Conservation (phyloP, 163 green algal species). For the Scenedesmus sp. region DNA sequence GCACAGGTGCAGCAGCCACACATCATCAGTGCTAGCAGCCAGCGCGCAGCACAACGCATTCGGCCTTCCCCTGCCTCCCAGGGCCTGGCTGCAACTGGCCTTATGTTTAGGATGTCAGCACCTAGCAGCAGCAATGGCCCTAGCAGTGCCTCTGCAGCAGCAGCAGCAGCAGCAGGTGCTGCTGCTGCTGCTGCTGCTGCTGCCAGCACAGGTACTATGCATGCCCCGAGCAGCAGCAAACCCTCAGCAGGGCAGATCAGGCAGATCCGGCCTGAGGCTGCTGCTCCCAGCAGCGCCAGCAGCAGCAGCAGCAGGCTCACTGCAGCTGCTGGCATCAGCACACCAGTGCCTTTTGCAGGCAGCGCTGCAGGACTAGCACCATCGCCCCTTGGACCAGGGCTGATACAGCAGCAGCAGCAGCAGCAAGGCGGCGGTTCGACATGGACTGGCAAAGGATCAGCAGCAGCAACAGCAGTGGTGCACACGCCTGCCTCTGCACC, state of each 20-base stretch:
- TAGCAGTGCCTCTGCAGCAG: not conserved
- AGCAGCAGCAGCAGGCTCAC: conserved; percentile 25
- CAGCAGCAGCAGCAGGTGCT: conserved; percentile 1
- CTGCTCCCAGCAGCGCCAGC: not conserved
- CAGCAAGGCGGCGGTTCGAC: not conserved
- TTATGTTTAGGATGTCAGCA: conserved; percentile 14
- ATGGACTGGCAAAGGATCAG: not conserved
- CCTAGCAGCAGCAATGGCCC: not conserved
- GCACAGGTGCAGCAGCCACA: not conserved
- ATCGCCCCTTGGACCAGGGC: not conserved
- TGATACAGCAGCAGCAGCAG: not conserved
- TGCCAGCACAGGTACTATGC: not conserved
- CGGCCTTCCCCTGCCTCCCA: not conserved
- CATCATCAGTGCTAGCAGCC: not conserved
- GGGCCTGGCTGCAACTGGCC: conserved; percentile 21
- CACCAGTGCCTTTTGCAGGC: conserved; percentile 39
- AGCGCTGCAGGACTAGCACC: conserved; percentile 1
- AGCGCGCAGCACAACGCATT: not conserved
- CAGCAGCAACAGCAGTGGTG: not conserved
- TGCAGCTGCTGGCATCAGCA: conserved; percentile 19
- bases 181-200: not conserved
- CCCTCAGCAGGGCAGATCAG: not conserved
- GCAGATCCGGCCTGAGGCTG: not conserved
- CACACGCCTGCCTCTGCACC: not conserved
- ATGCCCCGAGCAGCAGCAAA: not conserved